Evolutionary conservation across 371 early-diverging fungal species (phyloP), one percentile per base, ranked within the genome.

Genomic region (Mucor mucedo): DNA sequence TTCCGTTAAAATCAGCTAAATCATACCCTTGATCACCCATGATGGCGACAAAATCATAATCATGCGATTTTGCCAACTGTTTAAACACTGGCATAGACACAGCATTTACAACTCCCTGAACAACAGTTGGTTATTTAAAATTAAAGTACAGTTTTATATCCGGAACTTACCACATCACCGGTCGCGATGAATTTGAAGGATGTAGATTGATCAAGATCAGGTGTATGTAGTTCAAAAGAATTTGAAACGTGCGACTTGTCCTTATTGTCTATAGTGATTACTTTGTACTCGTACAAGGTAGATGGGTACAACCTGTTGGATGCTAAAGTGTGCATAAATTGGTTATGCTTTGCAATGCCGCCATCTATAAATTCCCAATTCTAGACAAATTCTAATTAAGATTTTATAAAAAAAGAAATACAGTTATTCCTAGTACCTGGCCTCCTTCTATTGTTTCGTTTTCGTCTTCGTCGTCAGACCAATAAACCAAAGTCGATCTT

Each of bases 1-100:
- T 65, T 4, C 81, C 81, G 45, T 78, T 63, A 40, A 74, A 73
- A 33, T 81, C 81, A 21, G 52, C 66, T 72, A 81, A 66, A 47
- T 81, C 55, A 38, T 81, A 81, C 13, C 70, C 60, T 45, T 64
- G 65, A 38, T 64, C 65, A 11, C 76, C 76, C 62, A 73, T 58
- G 10, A 73, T 50, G n/a, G 76, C 66, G n/a, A 76, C 13, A 35
- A 76, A 76, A 30, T 76, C 76, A 49, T 68, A 73, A 2, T 68
- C 58, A 28, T 73, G 71, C 8, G 60, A 38, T 0, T 16, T 42
- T 5, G 65, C 77, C 14, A 71, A 38, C 1, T 59, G 28, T 29
- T 65, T 65, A 32, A 73, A 41, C 3, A 55, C 10, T 5, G 69
- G 71, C 63, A 71, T 57, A 1, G 74, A 62, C 7, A 71, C 74